phyloP scores from a whole-genome alignment of 768 basidiomycete species.

The Butyriboletus loyo region DNA sequence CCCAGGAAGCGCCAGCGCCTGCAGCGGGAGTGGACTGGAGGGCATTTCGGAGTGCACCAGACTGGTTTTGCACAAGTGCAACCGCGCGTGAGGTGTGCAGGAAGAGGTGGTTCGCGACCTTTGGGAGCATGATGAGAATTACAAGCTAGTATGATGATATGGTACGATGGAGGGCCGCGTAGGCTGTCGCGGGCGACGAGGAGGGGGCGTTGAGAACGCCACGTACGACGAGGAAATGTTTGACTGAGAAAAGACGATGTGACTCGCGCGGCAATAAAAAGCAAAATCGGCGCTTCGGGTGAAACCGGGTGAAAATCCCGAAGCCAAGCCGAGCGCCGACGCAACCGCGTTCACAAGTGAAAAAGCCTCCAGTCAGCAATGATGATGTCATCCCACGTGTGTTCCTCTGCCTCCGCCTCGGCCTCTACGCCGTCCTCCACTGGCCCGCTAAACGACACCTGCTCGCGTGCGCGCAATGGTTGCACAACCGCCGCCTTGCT shows the following conservation, averaged over 20 bases:
- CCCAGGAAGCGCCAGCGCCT: constrained; percentile 49
- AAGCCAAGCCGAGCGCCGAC: constrained; percentile 10
- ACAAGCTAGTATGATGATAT: constrained; percentile 1
- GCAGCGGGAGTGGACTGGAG: constrained; percentile 54
- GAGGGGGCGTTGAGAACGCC: not conserved
- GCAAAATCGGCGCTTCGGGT: constrained; percentile 15
- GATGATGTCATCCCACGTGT: constrained; percentile 31
- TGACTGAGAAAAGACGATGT: not conserved
- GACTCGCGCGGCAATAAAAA: constrained; percentile 13
- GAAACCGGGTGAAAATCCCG: constrained; percentile 13
- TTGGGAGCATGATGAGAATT: constrained; percentile 63
- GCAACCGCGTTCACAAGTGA: constrained; percentile 13
- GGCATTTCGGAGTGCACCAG: constrained; percentile 69
- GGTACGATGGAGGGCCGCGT: not conserved
- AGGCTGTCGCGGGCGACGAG: not conserved
- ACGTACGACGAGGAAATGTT: not conserved
- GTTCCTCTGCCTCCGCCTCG: constrained; percentile 6
- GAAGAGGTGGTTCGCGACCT: constrained; percentile 75
- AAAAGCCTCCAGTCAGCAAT: constrained; percentile 30
- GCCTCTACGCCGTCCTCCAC: constrained; percentile 21
- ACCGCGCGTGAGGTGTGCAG: constrained; percentile 76
- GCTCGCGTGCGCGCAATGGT: constrained; percentile 14
- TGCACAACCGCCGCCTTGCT: constrained; percentile 11
- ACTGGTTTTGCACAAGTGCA: constrained; percentile 71
- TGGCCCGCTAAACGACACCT: constrained; percentile 30